Evolutionary conservation across 805 yeast genomes (phyloP).

Genomic region (Yarrowia osloensis): DNA sequence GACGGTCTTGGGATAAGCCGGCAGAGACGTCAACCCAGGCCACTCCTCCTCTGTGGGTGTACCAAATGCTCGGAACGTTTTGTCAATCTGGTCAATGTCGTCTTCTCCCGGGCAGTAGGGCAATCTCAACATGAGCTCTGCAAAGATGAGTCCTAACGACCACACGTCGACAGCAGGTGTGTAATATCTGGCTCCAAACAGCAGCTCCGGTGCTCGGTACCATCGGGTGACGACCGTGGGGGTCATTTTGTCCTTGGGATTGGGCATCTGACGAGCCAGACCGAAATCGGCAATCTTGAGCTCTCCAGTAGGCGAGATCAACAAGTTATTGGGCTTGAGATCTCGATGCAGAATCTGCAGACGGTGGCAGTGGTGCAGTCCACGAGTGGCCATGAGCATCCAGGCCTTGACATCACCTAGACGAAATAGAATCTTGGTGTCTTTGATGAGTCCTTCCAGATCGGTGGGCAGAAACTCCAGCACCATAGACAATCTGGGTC

Average conservation of each 20-base stretch:
- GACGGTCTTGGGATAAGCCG: slow-evolving; percentile 60
- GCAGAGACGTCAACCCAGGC: slow-evolving; percentile 84
- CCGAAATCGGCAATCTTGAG: slow-evolving; percentile 98
- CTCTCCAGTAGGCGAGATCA: slow-evolving; percentile 83
- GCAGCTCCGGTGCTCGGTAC: slow-evolving; percentile 95
- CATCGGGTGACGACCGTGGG: slow-evolving; percentile 96
- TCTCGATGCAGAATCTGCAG: slow-evolving; percentile 89
- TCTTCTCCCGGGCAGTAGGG: slow-evolving; percentile 94
- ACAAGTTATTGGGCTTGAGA: slow-evolving; percentile 86
- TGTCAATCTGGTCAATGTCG: slow-evolving; percentile 85
- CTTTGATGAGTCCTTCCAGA: slow-evolving; percentile 84
- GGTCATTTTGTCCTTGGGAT: slow-evolving; percentile 66
- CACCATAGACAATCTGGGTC: slow-evolving; percentile 74
- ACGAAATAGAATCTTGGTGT: slow-evolving; percentile 69
- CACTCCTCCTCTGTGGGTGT: slow-evolving; percentile 91
- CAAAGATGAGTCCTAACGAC: slow-evolving; percentile 96
- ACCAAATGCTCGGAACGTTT: slow-evolving; percentile 94
- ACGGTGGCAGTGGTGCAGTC: slow-evolving; percentile 93
- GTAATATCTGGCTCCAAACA: slow-evolving; percentile 86
- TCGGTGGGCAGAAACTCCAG: slow-evolving; percentile 91
- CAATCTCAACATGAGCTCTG: slow-evolving; percentile 90
- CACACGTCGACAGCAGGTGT: slow-evolving; percentile 89
- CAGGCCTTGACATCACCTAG: slow-evolving; percentile 90
- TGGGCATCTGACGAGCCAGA: slow-evolving; percentile 78
- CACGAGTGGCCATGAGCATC: slow-evolving; percentile 92